Conservation (phyloP, 106 monocot genomes). For the Triglochin maritima region DNA sequence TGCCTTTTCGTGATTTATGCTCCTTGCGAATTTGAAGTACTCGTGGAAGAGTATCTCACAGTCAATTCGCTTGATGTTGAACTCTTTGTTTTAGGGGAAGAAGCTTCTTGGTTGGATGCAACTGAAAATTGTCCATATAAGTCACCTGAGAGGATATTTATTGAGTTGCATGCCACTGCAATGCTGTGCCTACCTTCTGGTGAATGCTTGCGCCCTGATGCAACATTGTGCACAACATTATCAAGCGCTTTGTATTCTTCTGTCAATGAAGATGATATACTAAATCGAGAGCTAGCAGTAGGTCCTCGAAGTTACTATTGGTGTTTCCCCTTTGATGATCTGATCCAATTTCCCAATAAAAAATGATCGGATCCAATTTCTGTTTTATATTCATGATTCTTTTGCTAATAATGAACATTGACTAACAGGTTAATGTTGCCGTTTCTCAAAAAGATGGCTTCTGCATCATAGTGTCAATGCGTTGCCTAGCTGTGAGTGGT, state of each 20-base stretch:
- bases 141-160: conserved; percentile 30
- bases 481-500: conserved; percentile 63
- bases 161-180: conserved; percentile 77
- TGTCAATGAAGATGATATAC: conserved; percentile 60
- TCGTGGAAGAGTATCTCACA: not conserved
- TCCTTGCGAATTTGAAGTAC: not conserved
- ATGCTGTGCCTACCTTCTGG: conserved; percentile 88
- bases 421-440: conserved; percentile 60
- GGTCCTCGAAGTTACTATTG: not conserved
- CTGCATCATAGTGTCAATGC: conserved; percentile 66
- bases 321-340: not conserved
- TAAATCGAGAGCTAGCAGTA: conserved; percentile 75
- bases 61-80: no score
- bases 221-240: conserved; percentile 79
- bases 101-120: conserved; percentile 50
- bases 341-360: not conserved
- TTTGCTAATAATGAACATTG: not conserved
- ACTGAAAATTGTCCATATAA: conserved; percentile 27
- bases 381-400: not conserved
- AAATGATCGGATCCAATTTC: not conserved
- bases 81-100: conserved; percentile 40
- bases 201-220: conserved; percentile 84
- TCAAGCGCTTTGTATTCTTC: conserved; percentile 79
- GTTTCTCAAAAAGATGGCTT: conserved; percentile 53
- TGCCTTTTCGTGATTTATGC: not conserved